Evolutionary conservation across 345 rosid genomes (phyloP).

Genomic region (Populus alba): DNA sequence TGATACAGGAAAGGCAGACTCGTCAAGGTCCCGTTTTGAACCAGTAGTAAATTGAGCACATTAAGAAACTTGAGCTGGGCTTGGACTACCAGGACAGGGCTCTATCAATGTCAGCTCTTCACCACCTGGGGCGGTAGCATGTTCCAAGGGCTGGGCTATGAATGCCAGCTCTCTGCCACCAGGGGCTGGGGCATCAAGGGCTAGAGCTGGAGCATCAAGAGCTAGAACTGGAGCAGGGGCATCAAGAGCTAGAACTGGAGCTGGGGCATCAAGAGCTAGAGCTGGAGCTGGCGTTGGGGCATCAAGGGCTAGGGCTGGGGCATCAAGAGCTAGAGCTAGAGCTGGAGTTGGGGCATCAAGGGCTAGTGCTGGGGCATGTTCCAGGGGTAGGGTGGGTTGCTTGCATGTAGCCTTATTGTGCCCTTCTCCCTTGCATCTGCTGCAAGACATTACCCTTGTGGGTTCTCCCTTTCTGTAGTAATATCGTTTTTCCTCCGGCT

Average conservation of each 20-base stretch:
- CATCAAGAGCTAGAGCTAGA: background rate
- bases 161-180: background rate
- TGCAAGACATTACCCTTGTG: conserved; percentile 57
- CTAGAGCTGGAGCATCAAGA: background rate
- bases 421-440: conserved; percentile 76
- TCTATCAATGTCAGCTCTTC: conserved; percentile 6
- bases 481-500: conserved; percentile 43
- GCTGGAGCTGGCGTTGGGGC: background rate
- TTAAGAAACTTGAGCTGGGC: background rate
- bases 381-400: conserved; percentile 21
- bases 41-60: background rate
- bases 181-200: background rate
- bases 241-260: background rate
- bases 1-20: background rate
- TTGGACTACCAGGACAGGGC: background rate
- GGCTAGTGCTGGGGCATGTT: background rate
- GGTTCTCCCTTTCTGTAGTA: conserved; percentile 44
- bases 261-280: background rate
- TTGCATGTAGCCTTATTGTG: conserved; percentile 83
- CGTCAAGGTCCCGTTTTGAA: background rate
- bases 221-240: background rate
- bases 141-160: conserved; percentile 10
- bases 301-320: background rate
- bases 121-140: background rate
- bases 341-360: background rate